A percentile compares a stretch with the other conserved stretches of the same genome.
phyloP scores from a whole-genome alignment of 2,329 filamentous ascomycete genomes.

The Trichoderma arundinaceum region DNA sequence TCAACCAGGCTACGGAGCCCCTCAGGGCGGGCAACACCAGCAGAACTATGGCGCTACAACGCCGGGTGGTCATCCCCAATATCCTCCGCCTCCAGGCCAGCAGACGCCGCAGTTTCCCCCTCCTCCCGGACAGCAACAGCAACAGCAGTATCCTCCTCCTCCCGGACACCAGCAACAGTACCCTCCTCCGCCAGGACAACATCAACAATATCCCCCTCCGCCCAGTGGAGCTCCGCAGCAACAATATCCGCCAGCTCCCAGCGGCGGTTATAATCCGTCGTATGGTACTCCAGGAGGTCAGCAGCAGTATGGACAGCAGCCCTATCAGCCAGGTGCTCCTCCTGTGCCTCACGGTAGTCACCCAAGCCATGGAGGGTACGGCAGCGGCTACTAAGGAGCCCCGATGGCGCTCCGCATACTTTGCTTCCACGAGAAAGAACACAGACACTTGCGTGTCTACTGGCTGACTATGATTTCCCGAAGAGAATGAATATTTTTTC shows the following conservation, averaged over 20 bases:
- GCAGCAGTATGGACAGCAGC: constrained; percentile 41
- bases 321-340: constrained; percentile 39
- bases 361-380: constrained; percentile 30
- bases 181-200: constrained; percentile 19
- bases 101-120: constrained; percentile 30
- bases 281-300: constrained; percentile 41
- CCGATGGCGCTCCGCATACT: not conserved
- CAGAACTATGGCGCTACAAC: constrained; percentile 36
- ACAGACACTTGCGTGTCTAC: not conserved
- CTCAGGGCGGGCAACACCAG: constrained; percentile 34
- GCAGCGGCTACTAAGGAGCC: constrained; percentile 22
- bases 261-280: constrained; percentile 41
- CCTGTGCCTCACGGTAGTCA: constrained; percentile 32
- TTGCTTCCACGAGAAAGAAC: not conserved
- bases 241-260: constrained; percentile 13
- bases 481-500: not conserved
- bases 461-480: not conserved
- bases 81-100: not conserved
- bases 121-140: constrained; percentile 23
- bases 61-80: constrained; percentile 15
- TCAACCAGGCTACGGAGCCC: constrained; percentile 21
- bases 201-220: constrained; percentile 12
- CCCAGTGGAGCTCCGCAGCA: constrained; percentile 5
- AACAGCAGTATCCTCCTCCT: not conserved
- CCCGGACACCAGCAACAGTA: constrained; percentile 21